A percentile compares a stretch with the other conserved stretches of the same genome.
Evolutionary conservation across 768 basidiomycete species (phyloP).

Genomic region (Clavulina sp.): DNA sequence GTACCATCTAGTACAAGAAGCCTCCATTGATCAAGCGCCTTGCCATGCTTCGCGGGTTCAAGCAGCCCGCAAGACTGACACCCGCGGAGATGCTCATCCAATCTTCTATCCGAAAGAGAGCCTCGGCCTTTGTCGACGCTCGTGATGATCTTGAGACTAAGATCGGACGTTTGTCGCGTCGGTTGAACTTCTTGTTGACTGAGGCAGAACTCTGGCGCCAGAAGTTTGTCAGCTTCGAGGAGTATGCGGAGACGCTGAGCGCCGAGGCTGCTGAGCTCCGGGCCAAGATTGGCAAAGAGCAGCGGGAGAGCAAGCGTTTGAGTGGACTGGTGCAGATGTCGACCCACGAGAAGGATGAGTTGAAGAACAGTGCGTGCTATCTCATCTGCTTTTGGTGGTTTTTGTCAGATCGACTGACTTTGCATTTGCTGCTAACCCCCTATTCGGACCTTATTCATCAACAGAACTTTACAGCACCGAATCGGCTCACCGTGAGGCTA

Average conservation of each 20-base stretch:
- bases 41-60: conserved; percentile 52
- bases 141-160: conserved; percentile 88
- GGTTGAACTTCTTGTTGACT: conserved; percentile 84
- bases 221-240: conserved; percentile 87
- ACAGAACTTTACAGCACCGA: conserved; percentile 73
- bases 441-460: not conserved
- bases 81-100: conserved; percentile 74
- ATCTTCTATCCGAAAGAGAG: conserved; percentile 76
- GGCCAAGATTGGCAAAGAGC: conserved; percentile 79
- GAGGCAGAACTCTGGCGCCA: conserved; percentile 82
- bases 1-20: conserved; percentile 51
- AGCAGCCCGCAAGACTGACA: conserved; percentile 54
- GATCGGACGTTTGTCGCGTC: conserved; percentile 68
- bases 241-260: conserved; percentile 82
- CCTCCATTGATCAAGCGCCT: conserved; percentile 77
- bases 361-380: conserved; percentile 35
- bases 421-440: no score
- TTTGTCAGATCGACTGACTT: no score
- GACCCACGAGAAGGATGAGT: conserved; percentile 56
- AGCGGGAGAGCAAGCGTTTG: conserved; percentile 70
- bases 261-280: conserved; percentile 72
- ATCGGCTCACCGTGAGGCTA: conserved; percentile 57
- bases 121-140: conserved; percentile 87
- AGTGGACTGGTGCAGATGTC: conserved; percentile 64
- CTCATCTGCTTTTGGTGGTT: not conserved